Conservation (phyloP, 1,284 basidiomycete genomes). For the Leccinum insolens region DNA sequence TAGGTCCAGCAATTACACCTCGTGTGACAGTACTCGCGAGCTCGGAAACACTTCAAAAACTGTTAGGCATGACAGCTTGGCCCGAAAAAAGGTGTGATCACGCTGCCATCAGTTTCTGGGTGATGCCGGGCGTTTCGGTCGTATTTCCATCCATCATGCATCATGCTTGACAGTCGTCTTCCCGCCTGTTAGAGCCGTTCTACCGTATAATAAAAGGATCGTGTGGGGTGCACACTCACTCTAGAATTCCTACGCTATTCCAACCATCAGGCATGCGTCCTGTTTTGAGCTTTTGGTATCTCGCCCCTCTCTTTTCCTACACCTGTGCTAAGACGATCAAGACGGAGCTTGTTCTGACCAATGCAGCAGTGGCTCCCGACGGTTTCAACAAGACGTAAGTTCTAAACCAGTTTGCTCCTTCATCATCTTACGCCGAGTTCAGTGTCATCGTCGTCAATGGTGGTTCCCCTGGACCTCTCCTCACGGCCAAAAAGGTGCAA, state of each 20-base stretch:
- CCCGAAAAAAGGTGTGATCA: background rate
- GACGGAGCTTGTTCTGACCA: conserved; percentile 28
- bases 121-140: background rate
- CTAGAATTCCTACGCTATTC: background rate
- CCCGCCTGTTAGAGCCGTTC: background rate
- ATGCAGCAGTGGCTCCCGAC: conserved; percentile 36
- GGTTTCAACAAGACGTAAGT: conserved; percentile 31
- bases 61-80: background rate
- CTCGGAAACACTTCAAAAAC: background rate
- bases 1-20: background rate
- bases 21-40: background rate
- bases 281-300: conserved; percentile 12
- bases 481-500: conserved; percentile 32
- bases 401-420: background rate
- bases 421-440: background rate
- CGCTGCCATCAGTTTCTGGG: background rate
- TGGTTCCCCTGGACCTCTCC: conserved; percentile 22
- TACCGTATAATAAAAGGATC: background rate
- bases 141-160: background rate
- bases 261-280: conserved; percentile 13
- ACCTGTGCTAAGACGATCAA: conserved; percentile 15
- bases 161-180: background rate
- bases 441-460: conserved; percentile 33
- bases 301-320: conserved; percentile 17
- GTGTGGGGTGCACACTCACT: background rate